Conservation (phyloP, 495 filamentous ascomycete species). For the Talaromyces adpressus region DNA sequence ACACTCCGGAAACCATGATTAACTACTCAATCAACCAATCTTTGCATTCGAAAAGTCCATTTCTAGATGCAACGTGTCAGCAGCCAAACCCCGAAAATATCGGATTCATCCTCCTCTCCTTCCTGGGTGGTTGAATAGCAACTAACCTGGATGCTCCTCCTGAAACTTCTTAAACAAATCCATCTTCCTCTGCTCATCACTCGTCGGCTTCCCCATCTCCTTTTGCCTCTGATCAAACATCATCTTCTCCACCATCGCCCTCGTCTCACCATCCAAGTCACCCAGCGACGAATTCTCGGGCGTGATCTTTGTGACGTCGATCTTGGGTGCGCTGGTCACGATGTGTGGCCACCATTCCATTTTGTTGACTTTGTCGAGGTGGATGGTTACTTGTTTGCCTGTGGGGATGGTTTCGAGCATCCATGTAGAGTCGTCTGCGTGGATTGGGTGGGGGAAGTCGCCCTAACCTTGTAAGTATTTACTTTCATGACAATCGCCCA, state of each 20-base stretch:
- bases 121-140: constrained; percentile 40
- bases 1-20: background rate
- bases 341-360: constrained; percentile 98
- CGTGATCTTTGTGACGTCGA: constrained; percentile 91
- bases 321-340: constrained; percentile 66
- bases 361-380: constrained; percentile 96
- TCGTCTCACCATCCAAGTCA: constrained; percentile 92
- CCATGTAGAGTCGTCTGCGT: constrained; percentile 86
- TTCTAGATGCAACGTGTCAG: constrained; percentile 21
- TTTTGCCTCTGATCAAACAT: constrained; percentile 99
- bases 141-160: constrained; percentile 79
- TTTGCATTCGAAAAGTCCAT: constrained; percentile 45
- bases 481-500: background rate
- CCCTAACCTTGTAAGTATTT: constrained; percentile 46
- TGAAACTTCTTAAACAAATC: constrained; percentile 92
- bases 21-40: constrained; percentile 21
- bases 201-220: constrained; percentile 79
- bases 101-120: background rate
- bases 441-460: constrained; percentile 71
- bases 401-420: constrained; percentile 66
- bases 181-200: constrained; percentile 87
- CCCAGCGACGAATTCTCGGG: constrained; percentile 85
- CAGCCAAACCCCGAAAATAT: background rate
- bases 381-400: constrained; percentile 74
- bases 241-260: constrained; percentile 99